phyloP scores from a whole-genome alignment of 257 asterid genomes.

The Gynochthodes officinalis region DNA sequence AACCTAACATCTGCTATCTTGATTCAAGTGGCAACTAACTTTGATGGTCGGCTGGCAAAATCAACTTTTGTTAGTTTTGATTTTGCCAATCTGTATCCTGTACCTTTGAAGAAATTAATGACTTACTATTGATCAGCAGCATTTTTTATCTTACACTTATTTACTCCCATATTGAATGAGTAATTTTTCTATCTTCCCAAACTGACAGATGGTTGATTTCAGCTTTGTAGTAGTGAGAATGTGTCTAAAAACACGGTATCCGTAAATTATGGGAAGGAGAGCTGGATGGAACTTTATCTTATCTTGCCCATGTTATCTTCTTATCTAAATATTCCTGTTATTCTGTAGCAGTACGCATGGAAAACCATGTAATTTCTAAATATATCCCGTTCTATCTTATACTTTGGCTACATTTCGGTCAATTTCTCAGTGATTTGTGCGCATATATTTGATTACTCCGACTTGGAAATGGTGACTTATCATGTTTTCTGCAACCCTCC shows the following conservation, averaged over 20 bases:
- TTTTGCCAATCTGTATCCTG: no score
- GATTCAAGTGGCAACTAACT: no score
- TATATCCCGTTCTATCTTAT: neutral
- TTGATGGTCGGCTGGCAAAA: no score
- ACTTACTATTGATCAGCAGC: no score
- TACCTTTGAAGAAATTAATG: no score
- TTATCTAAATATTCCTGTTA: neutral
- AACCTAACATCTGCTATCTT: no score
- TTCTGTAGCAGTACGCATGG: neutral
- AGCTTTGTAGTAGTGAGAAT: neutral
- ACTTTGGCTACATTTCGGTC: neutral
- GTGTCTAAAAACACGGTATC: constrained; percentile 1
- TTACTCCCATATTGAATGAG: no score
- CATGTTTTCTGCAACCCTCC: constrained; percentile 29
- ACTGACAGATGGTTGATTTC: no score
- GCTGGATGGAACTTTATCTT: constrained; percentile 18
- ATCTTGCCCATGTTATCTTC: constrained; percentile 13
- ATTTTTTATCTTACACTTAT: no score
- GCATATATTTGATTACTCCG: constrained; percentile 3
- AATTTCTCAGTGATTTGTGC: constrained; percentile 18
- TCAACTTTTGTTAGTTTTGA: no score
- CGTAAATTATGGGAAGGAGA: constrained; percentile 3
- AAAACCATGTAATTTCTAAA: neutral
- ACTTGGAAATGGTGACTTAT: constrained; percentile 41
- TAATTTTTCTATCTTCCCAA: no score